Percentiles rank a stretch among this genome's conserved stretches.
Conservation (phyloP, 768 basidiomycete species). For the Kockovaella imperatae region DNA sequence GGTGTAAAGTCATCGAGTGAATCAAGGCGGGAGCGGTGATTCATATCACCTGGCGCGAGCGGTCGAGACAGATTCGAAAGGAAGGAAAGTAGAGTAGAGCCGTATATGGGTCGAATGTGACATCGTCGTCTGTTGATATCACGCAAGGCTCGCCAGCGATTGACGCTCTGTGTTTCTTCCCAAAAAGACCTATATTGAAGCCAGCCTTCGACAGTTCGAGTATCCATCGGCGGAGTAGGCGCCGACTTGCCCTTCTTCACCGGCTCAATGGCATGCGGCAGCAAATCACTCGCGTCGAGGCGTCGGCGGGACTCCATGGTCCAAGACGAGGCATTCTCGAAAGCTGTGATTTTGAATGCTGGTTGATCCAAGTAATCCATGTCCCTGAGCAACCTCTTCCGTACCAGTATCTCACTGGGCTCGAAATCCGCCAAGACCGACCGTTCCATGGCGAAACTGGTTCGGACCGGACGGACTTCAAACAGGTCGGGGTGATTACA, state of each 20-base stretch:
- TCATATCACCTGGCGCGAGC: slow-evolving; percentile 13
- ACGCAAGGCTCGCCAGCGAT: slow-evolving; percentile 62
- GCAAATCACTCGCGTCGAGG: slow-evolving; percentile 33
- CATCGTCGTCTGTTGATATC: slow-evolving; percentile 72
- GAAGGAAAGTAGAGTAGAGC: slow-evolving; percentile 35
- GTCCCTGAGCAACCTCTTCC: slow-evolving; percentile 36
- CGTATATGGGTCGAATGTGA: slow-evolving; percentile 44
- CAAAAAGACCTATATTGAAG: slow-evolving; percentile 51
- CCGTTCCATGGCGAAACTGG: slow-evolving; percentile 47
- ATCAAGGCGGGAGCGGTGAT: slow-evolving; percentile 8
- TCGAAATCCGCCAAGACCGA: slow-evolving; percentile 44
- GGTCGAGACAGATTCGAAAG: slow-evolving; percentile 45
- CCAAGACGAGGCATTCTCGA: slow-evolving; percentile 51
- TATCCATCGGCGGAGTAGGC: slow-evolving; percentile 60
- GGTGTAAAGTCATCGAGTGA: slow-evolving; percentile 19
- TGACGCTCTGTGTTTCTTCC: slow-evolving; percentile 51
- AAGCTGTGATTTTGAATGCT: slow-evolving; percentile 51
- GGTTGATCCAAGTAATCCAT: slow-evolving; percentile 47
- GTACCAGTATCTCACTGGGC: slow-evolving; percentile 44
- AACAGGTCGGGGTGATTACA: slow-evolving; percentile 48
- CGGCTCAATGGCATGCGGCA: slow-evolving; percentile 27
- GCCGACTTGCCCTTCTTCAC: slow-evolving; percentile 8
- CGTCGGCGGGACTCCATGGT: slow-evolving; percentile 11
- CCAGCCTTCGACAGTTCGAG: slow-evolving; percentile 67
- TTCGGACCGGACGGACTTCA: slow-evolving; percentile 47